These are phyloP conservation scores for Ogataea sp. DNA, from an alignment of 805 yeast genomes.

Conservation along the genomic window DNA sequence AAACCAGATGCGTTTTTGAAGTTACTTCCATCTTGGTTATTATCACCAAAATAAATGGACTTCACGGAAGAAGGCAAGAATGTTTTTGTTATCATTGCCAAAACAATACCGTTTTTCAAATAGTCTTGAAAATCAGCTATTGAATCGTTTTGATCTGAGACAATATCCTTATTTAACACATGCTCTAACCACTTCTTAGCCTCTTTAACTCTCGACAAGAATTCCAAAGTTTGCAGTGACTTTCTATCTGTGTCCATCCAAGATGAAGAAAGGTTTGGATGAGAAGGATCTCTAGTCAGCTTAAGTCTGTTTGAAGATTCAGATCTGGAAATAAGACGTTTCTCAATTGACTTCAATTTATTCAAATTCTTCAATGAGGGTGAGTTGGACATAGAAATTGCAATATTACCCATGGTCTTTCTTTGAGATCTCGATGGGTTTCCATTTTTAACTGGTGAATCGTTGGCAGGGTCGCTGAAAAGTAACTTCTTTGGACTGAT, in stretches of 20 bases:
- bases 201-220: conserved; percentile 44
- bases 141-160: conserved; percentile 21
- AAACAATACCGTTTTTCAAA: conserved; percentile 74
- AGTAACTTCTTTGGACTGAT: background rate
- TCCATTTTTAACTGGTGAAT: conserved; percentile 2
- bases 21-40: conserved; percentile 6
- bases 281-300: conserved; percentile 9
- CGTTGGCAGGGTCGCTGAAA: background rate
- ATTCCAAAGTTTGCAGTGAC: conserved; percentile 30
- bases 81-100: conserved; percentile 70
- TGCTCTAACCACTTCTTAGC: conserved; percentile 42
- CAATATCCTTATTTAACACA: conserved; percentile 15
- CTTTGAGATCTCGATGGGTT: background rate
- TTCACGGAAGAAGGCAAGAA: conserved; percentile 61
- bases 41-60: conserved; percentile 45
- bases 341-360: conserved; percentile 22
- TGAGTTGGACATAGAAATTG: conserved; percentile 25
- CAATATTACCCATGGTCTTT: conserved; percentile 23
- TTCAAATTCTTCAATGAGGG: conserved; percentile 28
- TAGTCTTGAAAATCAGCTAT: conserved; percentile 49
- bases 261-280: conserved; percentile 3
- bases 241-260: conserved; percentile 24
- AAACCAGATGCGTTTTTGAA: conserved; percentile 30
- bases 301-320: conserved; percentile 12
- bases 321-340: conserved; percentile 11